A percentile compares a stretch with the other conserved stretches of the same genome.
Conservation (phyloP, 257 asterid species). For the Petunia secreta region DNA sequence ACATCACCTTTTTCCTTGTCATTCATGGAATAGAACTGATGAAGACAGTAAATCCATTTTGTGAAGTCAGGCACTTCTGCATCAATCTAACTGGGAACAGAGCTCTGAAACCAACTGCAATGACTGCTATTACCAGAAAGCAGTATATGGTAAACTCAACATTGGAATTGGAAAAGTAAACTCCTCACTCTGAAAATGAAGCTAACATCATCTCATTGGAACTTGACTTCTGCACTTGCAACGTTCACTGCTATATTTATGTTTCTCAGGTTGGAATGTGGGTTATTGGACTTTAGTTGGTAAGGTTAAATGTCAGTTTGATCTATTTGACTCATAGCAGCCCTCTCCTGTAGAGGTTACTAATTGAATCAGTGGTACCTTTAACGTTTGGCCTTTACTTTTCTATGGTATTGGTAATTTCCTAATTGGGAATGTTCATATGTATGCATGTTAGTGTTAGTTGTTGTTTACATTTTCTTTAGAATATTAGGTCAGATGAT, state of each 20-base stretch:
- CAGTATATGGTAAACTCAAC: background rate
- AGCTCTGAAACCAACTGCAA: background rate
- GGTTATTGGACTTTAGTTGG: background rate
- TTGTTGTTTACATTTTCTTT: background rate
- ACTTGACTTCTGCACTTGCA: background rate
- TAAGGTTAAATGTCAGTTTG: background rate
- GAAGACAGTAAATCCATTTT: background rate
- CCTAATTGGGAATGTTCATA: slow-evolving; percentile 7
- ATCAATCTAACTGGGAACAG: background rate
- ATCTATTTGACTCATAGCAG: background rate
- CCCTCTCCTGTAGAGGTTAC: background rate
- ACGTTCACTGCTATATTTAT: background rate
- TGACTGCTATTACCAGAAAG: background rate
- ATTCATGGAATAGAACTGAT: background rate
- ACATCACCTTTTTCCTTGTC: background rate
- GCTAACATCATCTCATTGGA: background rate
- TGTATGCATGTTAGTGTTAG: slow-evolving; percentile 16
- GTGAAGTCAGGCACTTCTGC: background rate
- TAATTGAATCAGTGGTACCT: background rate
- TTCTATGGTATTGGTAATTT: background rate
- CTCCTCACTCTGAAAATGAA: background rate
- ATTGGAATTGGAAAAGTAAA: background rate
- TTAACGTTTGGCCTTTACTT: background rate
- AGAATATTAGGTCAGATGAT: slow-evolving; percentile 9
- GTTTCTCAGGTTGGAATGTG: background rate